These are phyloP conservation scores for Saccharum spontaneum DNA, from an alignment of 176 grass and related monocot species.

Conservation along the genomic window DNA sequence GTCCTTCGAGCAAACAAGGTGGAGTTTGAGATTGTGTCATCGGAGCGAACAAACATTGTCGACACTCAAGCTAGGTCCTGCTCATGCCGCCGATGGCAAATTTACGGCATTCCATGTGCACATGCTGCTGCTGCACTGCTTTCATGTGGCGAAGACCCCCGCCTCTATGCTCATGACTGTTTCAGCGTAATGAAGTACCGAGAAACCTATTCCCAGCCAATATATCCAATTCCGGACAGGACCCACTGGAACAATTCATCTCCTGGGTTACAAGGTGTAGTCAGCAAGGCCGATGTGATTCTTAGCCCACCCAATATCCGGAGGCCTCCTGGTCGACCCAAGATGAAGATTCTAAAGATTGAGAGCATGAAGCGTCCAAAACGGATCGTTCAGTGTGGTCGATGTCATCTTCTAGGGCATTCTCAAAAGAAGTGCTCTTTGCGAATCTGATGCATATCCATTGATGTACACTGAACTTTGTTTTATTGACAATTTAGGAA, in stretches of 20 bases:
- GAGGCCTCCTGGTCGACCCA: slow-evolving; percentile 91
- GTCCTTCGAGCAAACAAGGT: slow-evolving; percentile 98
- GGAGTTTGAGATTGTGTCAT: slow-evolving; percentile 97
- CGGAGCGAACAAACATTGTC: slow-evolving; percentile 95
- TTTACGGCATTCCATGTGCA: slow-evolving; percentile 91
- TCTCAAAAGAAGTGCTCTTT: slow-evolving; percentile 3
- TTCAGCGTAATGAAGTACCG: slow-evolving; percentile 80
- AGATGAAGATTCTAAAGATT: slow-evolving; percentile 96
- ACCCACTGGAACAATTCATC: neutral
- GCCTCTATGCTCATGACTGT: slow-evolving; percentile 72
- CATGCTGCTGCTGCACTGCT: slow-evolving; percentile 88
- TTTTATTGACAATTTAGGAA: neutral
- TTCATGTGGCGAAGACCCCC: slow-evolving; percentile 86
- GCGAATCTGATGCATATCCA: neutral
- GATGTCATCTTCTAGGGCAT: neutral
- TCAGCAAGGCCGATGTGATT: slow-evolving; percentile 56
- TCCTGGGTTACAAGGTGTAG: slow-evolving; percentile 32
- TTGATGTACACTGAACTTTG: neutral
- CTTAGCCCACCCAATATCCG: slow-evolving; percentile 74
- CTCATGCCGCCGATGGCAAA: slow-evolving; percentile 90
- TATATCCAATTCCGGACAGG: slow-evolving; percentile 68
- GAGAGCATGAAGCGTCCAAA: slow-evolving; percentile 95
- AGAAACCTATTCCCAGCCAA: slow-evolving; percentile 13
- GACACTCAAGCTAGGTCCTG: slow-evolving; percentile 81
- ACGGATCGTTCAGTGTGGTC: slow-evolving; percentile 60